Evolutionary conservation across 192 early-diverging fungal species (phyloP), one percentile per base, ranked within the genome.

Genomic region (Podila minutissima): DNA sequence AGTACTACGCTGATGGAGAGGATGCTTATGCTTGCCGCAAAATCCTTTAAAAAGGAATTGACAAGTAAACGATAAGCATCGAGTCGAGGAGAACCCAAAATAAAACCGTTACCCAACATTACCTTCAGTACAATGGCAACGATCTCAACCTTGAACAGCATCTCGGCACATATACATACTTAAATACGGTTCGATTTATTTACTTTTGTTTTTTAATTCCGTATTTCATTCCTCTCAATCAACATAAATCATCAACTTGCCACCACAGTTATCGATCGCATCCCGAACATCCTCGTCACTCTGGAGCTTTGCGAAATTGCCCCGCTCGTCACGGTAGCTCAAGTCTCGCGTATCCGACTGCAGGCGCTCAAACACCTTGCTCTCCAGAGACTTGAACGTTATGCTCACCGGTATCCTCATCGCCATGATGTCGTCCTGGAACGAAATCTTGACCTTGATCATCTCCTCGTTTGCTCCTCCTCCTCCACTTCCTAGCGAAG

Each of bases 1-100:
- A 95, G 72, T 99, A 99, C 83, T 99, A 99, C 83, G 98, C 96
- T 5, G 97, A 99, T 82, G 98, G 98, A 24, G 98, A 99, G 79
- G 94, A 96, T 72, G 93, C 94, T 7, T 94, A 92, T 72, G 92
- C 90, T 28, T 94, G 94, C 93, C 88, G 89, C 58, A 85, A 89
- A 58, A 58, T 26, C 33, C 37, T 81, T 32, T 37, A 29, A 55
- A 55, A 53, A 17, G 13, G 13, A 51, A 7, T 5, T 10, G 5
- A 6, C 35, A 37, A 10, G 35, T 3, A 37, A 5, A 37, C 29
- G 29, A 29, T 29, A 29, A 3, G 29, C 29, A 29, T 29, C 1
- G 29, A 29, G 29, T 29, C 29, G 29, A 29, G 41, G 41, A 46
- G 41, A 11, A 37, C 35, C 35, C 41, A 46, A 46, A 46, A 46